These are phyloP conservation scores for Debaryomyces singareniensis DNA, from an alignment of 1,139 yeast species.

Conservation along the genomic window DNA sequence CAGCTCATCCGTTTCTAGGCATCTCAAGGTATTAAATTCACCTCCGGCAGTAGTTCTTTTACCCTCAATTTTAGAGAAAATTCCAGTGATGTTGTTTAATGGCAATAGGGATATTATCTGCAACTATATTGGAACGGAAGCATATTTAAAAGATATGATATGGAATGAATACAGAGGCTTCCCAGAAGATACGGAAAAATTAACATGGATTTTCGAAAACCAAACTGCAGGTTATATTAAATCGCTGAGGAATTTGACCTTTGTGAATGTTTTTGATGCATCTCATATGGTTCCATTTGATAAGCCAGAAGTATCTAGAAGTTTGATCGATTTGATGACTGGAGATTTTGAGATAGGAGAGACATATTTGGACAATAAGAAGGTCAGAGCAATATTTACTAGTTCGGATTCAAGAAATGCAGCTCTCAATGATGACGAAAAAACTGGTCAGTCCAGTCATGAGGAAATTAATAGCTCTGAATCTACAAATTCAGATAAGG, in stretches of 20 bases:
- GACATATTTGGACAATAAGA: conserved; percentile 10
- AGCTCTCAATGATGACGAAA: not conserved
- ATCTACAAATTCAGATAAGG: not conserved
- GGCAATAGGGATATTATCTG: conserved; percentile 91
- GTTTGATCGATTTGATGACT: conserved; percentile 51
- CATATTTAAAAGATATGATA: conserved; percentile 49
- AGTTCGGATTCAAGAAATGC: conserved; percentile 24
- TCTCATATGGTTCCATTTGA: conserved; percentile 97
- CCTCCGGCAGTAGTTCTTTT: conserved; percentile 59
- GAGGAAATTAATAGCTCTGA: conserved; percentile 4
- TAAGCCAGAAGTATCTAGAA: conserved; percentile 61
- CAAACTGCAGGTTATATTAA: conserved; percentile 45
- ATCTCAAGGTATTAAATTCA: conserved; percentile 47
- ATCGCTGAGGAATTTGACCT: conserved; percentile 67
- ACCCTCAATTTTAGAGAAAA: conserved; percentile 53
- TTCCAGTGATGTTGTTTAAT: conserved; percentile 69
- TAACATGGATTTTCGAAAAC: conserved; percentile 50
- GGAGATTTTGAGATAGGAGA: conserved; percentile 24
- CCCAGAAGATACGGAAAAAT: conserved; percentile 22
- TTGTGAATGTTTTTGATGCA: conserved; percentile 65
- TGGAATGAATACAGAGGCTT: conserved; percentile 72
- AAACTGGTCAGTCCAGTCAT: conserved; percentile 4
- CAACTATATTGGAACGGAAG: conserved; percentile 71
- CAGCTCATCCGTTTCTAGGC: conserved; percentile 46
- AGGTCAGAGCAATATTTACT: conserved; percentile 10